Evolutionary conservation across 202 grass and related monocot genomes (phyloP), one percentile per base, ranked within the genome.

Genomic region (Eragrostis tef): DNA sequence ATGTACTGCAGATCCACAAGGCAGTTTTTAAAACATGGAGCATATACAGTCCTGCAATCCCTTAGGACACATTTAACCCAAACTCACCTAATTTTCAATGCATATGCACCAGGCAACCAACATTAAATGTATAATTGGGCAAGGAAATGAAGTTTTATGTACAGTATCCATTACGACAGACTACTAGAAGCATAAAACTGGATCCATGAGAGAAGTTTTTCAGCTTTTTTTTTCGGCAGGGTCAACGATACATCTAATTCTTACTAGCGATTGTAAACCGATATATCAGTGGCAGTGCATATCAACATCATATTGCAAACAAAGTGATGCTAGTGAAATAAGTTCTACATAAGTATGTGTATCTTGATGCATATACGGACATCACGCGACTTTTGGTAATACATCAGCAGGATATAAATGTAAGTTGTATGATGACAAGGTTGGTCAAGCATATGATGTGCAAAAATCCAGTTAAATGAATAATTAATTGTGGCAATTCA

Each of bases 291-390:
- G 3, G 4, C 57, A 59, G 56, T 25, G 3, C 21, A 25, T 24
- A 24, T 60, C 21, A 26, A 26, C 57, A 26, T 68, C 68, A 59
- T 17, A 53, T 41, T 73, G 14, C 26, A 20, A 60, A 52, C 13
- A 52, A 70, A 68, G 3, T n/a, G 26, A 9, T 64, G 70, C 12
- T 64, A 70, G 22, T n/a, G 43, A 31, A 59, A 49, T 83, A 83
- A 74, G 5, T 7, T 31, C 41, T 20, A 5, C 22, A 43, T 21
- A 29, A 53, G 7, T 13, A 58, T 58, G 0, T 22, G 13, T 57
- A 66, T 16, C 14, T 24, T 52, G 42, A 2, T 54, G 73, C 11
- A 45, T 70, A 60, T 29, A 14, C 63, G 16, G 31, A 53, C 9
- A 62, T 43, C 26, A 8, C 25, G 57, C n/a, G 27, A 34, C n/a